phyloP scores from a whole-genome alignment of 768 basidiomycete species.

The Kockovaella imperatae region DNA sequence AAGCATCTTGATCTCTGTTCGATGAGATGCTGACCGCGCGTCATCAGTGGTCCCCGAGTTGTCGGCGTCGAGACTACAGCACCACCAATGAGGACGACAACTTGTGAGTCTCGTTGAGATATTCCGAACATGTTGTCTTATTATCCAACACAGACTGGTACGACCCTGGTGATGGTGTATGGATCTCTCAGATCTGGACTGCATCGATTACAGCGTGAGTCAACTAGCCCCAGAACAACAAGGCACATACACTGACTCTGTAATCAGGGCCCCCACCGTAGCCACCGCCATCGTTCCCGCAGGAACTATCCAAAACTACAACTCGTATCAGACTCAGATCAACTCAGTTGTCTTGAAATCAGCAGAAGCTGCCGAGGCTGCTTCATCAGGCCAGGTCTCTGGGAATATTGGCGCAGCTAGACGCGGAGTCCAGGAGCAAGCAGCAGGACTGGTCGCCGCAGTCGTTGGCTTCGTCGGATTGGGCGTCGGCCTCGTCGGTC shows the following conservation, averaged over 20 bases:
- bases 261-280: conserved; percentile 18
- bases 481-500: too few species aligned
- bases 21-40: neutral
- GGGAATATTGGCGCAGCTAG: too few species aligned
- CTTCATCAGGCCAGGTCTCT: too few species aligned
- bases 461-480: too few species aligned
- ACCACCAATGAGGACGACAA: conserved; percentile 23
- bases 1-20: neutral
- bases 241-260: neutral
- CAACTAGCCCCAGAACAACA: neutral
- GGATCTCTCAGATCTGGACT: conserved; percentile 28
- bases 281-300: conserved; percentile 29
- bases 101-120: conserved; percentile 8
- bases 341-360: conserved; percentile 26
- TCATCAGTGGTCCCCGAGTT: neutral
- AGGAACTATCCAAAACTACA: conserved; percentile 32
- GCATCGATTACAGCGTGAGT: conserved; percentile 28
- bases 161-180: conserved; percentile 23
- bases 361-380: conserved; percentile 12
- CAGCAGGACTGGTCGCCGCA: too few species aligned
- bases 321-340: conserved; percentile 24
- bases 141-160: conserved; percentile 22
- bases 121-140: conserved; percentile 4
- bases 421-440: too few species aligned
- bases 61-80: conserved; percentile 3